These are phyloP conservation scores for Lepidium campestre DNA, from an alignment of 441 rosid genomes.

Conservation along the genomic window DNA sequence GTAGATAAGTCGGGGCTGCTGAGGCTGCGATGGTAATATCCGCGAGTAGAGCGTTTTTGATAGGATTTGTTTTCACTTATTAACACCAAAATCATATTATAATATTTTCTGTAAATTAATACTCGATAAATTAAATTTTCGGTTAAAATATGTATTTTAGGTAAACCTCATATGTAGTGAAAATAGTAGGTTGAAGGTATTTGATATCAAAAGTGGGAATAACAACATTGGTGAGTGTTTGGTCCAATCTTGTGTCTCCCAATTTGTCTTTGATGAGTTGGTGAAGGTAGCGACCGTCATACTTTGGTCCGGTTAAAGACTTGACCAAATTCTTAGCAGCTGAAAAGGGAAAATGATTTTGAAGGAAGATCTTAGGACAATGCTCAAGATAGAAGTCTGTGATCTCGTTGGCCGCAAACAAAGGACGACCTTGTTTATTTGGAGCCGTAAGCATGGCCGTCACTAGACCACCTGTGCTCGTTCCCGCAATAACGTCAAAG, in stretches of 20 bases:
- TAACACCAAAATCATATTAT: background rate
- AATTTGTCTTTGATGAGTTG: constrained; percentile 22
- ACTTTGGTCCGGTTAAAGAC: constrained; percentile 36
- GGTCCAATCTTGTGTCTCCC: constrained; percentile 27
- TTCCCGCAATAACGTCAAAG: constrained; percentile 45
- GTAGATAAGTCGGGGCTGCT: constrained; percentile 40
- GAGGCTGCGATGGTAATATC: constrained; percentile 35
- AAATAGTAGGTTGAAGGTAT: constrained; percentile 40
- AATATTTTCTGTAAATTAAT: too few species aligned
- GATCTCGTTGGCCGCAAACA: constrained; percentile 39
- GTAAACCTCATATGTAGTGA: constrained; percentile 33
- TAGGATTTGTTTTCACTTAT: constrained; percentile 28
- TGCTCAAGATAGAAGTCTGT: constrained; percentile 35
- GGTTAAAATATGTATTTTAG: background rate
- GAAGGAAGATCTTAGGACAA: constrained; percentile 41
- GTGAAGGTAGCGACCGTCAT: constrained; percentile 38
- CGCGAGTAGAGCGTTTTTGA: constrained; percentile 26
- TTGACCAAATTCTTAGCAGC: constrained; percentile 14
- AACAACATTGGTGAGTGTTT: constrained; percentile 38
- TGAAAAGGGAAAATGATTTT: constrained; percentile 20
- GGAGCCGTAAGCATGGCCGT: constrained; percentile 45
- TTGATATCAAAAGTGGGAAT: constrained; percentile 53
- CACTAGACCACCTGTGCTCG: constrained; percentile 50
- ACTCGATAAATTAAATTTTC: too few species aligned
- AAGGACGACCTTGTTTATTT: constrained; percentile 30